These are phyloP conservation scores for Dendrostoma leiphaemia DNA, from an alignment of 2,329 filamentous ascomycete genomes.

Conservation along the genomic window DNA sequence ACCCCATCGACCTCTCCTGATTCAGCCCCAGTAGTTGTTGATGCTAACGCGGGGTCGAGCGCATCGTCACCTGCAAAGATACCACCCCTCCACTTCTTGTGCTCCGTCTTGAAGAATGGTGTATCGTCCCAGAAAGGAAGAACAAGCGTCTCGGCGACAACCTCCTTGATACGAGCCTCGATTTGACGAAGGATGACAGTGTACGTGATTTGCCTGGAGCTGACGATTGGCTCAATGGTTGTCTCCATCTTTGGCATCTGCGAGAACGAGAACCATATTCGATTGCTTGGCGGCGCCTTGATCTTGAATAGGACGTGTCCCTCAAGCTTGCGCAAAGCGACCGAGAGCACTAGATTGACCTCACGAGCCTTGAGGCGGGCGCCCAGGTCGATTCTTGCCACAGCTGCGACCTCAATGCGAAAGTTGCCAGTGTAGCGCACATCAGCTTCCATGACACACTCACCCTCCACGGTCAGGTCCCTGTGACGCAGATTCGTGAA, in stretches of 20 bases:
- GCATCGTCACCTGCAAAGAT: slow-evolving; percentile 65
- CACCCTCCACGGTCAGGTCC: slow-evolving; percentile 88
- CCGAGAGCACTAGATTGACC: slow-evolving; percentile 84
- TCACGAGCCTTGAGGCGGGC: slow-evolving; percentile 85
- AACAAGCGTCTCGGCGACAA: slow-evolving; percentile 88
- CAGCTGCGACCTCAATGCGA: slow-evolving; percentile 86
- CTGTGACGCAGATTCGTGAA: slow-evolving; percentile 86
- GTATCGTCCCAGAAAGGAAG: slow-evolving; percentile 95
- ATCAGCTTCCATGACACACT: slow-evolving; percentile 83
- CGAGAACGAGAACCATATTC: slow-evolving; percentile 94
- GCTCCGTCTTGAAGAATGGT: slow-evolving; percentile 80
- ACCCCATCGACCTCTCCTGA: slow-evolving; percentile 48
- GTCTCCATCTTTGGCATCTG: slow-evolving; percentile 92
- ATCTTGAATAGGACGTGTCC: slow-evolving; percentile 83
- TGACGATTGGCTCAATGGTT: slow-evolving; percentile 93
- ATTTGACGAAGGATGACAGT: slow-evolving; percentile 89
- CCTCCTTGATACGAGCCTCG: slow-evolving; percentile 91
- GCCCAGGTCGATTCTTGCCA: slow-evolving; percentile 86
- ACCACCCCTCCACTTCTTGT: slow-evolving; percentile 79
- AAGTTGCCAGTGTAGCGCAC: slow-evolving; percentile 88
- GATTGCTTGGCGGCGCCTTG: slow-evolving; percentile 93
- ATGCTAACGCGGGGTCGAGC: slow-evolving; percentile 35
- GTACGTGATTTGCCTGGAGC: slow-evolving; percentile 92
- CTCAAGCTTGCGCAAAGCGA: slow-evolving; percentile 79
- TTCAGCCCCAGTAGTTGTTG: slow-evolving; percentile 39